Conservation (phyloP, 495 filamentous ascomycete species). For the Corynascus novoguineensis region DNA sequence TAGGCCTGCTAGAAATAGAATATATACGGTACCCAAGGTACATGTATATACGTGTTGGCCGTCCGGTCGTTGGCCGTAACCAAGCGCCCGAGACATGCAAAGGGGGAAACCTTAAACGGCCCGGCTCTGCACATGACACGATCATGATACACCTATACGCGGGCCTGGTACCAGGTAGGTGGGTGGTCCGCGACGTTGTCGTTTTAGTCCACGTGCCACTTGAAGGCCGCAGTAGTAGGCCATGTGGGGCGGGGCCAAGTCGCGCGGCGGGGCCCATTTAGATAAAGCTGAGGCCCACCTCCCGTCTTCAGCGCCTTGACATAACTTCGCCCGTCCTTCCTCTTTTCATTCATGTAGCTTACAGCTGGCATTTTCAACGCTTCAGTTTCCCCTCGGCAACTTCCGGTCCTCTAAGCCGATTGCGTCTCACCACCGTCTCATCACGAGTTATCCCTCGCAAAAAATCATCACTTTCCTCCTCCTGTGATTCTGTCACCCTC, state of each 20-base stretch:
- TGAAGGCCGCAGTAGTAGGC: too few species aligned
- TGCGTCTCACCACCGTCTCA: conserved; percentile 9
- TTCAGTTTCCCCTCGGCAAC: conserved; percentile 3
- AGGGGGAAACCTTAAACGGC: neutral
- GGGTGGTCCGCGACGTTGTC: neutral
- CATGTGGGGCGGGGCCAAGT: too few species aligned
- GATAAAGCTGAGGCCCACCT: neutral
- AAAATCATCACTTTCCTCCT: conserved; percentile 6
- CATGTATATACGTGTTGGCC: neutral
- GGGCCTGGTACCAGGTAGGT: neutral
- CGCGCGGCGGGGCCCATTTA: too few species aligned
- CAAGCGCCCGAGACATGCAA: neutral
- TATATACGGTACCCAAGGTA: too few species aligned
- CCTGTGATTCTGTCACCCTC: conserved; percentile 1
- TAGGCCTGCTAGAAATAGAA: too few species aligned
- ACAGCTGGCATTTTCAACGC: conserved; percentile 7
- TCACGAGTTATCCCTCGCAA: conserved; percentile 3
- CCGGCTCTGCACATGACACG: neutral
- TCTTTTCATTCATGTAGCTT: neutral
- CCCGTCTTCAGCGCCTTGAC: too few species aligned
- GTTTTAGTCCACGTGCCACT: neutral
- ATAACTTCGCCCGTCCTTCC: conserved; percentile 1
- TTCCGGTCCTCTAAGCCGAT: neutral
- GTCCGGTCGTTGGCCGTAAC: neutral
- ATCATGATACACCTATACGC: neutral